phyloP scores from a whole-genome alignment of 1,139 yeast genomes.

The Hemisphaericaspora xylofermentans region DNA sequence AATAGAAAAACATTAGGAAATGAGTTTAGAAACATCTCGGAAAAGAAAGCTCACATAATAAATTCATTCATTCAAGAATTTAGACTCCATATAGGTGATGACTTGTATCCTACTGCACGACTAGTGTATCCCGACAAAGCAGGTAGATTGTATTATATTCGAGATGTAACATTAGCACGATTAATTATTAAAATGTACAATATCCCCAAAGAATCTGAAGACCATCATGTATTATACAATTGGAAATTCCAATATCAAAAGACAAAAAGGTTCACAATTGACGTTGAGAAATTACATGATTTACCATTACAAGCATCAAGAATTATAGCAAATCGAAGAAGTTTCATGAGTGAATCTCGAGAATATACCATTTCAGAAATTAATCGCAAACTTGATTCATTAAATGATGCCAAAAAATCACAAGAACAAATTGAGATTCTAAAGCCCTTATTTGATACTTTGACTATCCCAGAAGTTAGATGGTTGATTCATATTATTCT shows the following conservation, averaged over 20 bases:
- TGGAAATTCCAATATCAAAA: slow-evolving; percentile 43
- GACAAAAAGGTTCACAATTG: slow-evolving; percentile 14
- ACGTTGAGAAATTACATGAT: slow-evolving; percentile 38
- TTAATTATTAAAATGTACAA: slow-evolving; percentile 36
- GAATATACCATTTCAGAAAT: slow-evolving; percentile 54
- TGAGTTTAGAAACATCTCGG: slow-evolving; percentile 25
- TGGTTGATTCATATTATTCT: slow-evolving; percentile 71
- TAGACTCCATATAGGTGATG: slow-evolving; percentile 64
- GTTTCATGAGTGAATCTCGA: slow-evolving; percentile 43
- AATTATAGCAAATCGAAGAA: slow-evolving; percentile 48
- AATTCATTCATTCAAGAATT: slow-evolving; percentile 56
- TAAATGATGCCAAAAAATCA: slow-evolving; percentile 37
- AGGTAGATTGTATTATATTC: slow-evolving; percentile 50
- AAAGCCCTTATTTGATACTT: slow-evolving; percentile 48
- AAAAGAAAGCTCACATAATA: slow-evolving; percentile 34
- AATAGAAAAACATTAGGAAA: slow-evolving; percentile 24
- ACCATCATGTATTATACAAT: slow-evolving; percentile 32
- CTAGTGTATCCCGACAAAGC: slow-evolving; percentile 66
- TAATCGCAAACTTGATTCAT: slow-evolving; percentile 52
- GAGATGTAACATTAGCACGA: slow-evolving; percentile 51
- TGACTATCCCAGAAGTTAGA: slow-evolving; percentile 64
- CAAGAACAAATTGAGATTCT: slow-evolving; percentile 44
- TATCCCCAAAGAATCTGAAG: slow-evolving; percentile 37
- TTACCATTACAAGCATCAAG: slow-evolving; percentile 43
- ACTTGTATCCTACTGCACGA: slow-evolving; percentile 67